These are phyloP conservation scores for Geotrichum candidum DNA, from an alignment of 1,139 yeast genomes.

Conservation along the genomic window DNA sequence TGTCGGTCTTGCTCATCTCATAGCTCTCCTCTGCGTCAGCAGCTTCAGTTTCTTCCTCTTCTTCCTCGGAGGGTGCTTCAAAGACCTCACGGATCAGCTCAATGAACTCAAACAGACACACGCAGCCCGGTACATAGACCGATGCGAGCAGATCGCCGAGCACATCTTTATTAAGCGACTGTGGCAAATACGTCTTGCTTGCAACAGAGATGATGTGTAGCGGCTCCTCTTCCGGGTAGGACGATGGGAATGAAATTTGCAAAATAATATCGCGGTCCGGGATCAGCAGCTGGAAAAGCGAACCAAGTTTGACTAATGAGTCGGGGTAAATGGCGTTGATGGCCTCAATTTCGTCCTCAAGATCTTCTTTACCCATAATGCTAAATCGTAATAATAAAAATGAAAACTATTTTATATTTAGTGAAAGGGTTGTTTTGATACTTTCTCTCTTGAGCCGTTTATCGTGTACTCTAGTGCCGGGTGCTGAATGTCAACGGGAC, in stretches of 20 bases:
- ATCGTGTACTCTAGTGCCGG: neutral
- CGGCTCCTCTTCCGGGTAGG: conserved; percentile 61
- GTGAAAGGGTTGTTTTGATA: neutral
- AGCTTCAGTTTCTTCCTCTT: conserved; percentile 20
- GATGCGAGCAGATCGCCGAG: conserved; percentile 47
- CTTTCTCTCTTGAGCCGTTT: neutral
- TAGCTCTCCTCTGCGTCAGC: conserved; percentile 17
- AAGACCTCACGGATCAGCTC: conserved; percentile 50
- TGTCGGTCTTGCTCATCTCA: conserved; percentile 26
- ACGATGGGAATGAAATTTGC: conserved; percentile 61
- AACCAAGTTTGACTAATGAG: conserved; percentile 40
- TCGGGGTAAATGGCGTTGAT: conserved; percentile 87
- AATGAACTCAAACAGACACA: conserved; percentile 72
- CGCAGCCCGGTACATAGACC: conserved; percentile 54
- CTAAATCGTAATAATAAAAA: neutral
- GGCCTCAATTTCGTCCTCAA: conserved; percentile 73
- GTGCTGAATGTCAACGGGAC: neutral
- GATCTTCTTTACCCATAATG: conserved; percentile 36
- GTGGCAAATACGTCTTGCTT: conserved; percentile 40
- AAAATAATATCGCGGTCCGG: conserved; percentile 59
- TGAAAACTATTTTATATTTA: neutral
- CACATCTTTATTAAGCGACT: conserved; percentile 34
- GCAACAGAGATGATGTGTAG: conserved; percentile 36
- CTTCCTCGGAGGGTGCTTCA: conserved; percentile 22
- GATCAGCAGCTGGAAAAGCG: conserved; percentile 47